Conservation (phyloP, 768 basidiomycete genomes). For the Lactarius hengduanensis region DNA sequence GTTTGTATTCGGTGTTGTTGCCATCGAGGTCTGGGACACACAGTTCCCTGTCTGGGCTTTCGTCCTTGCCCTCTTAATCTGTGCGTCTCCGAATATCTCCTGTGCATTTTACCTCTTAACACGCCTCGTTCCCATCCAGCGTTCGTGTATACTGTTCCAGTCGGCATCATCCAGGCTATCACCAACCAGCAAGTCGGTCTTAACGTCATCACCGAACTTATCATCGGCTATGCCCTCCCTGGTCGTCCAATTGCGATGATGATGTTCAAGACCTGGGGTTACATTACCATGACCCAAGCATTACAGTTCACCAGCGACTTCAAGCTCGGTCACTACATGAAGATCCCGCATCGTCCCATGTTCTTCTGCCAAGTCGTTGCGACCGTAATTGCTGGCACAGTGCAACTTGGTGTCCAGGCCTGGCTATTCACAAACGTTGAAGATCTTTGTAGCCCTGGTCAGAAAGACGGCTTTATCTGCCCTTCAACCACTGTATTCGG, state of each 20-base stretch:
- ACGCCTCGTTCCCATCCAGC: constrained; percentile 25
- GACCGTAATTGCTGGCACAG: constrained; percentile 65
- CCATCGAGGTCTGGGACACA: constrained; percentile 73
- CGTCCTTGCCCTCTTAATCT: constrained; percentile 63
- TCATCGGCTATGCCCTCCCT: constrained; percentile 77
- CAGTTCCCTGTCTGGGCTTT: constrained; percentile 73
- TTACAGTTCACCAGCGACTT: constrained; percentile 70
- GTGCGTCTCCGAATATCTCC: constrained; percentile 34
- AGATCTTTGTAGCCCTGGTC: constrained; percentile 52
- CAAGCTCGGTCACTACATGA: constrained; percentile 73
- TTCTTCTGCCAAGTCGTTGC: constrained; percentile 70
- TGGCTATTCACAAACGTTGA: constrained; percentile 76
- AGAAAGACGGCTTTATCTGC: constrained; percentile 68
- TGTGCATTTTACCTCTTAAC: not conserved
- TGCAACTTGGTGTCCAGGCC: constrained; percentile 70
- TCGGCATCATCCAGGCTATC: constrained; percentile 64
- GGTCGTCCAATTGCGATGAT: constrained; percentile 79
- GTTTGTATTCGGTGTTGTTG: constrained; percentile 65
- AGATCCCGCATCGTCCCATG: constrained; percentile 71
- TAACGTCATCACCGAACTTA: constrained; percentile 77
- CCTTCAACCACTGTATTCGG: constrained; percentile 71
- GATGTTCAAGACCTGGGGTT: constrained; percentile 85
- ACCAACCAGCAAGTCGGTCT: constrained; percentile 78
- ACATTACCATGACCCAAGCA: constrained; percentile 68
- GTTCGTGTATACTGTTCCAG: constrained; percentile 48